A percentile compares a stretch with the other conserved stretches of the same genome.
Conservation (phyloP, 2,329 filamentous ascomycete genomes). For the Sarocladium kiliense region DNA sequence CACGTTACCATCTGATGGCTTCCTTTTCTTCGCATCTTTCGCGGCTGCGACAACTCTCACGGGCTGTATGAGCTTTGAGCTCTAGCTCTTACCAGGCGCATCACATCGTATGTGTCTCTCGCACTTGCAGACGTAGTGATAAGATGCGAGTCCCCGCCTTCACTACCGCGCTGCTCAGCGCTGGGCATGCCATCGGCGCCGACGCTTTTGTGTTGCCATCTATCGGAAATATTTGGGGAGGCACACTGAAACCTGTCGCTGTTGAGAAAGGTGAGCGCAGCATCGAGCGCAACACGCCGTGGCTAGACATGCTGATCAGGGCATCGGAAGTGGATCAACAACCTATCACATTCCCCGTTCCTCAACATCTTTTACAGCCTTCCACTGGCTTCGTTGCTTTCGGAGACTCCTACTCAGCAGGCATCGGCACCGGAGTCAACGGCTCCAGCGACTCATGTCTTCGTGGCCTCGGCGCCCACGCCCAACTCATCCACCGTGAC, state of each 20-base stretch:
- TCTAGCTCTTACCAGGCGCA: background rate
- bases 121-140: background rate
- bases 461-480: conserved; percentile 35
- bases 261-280: background rate
- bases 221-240: background rate
- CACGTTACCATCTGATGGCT: background rate
- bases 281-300: too few relatives aligned
- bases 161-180: background rate
- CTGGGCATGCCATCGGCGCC: too few relatives aligned
- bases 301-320: background rate
- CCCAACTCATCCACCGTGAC: conserved; percentile 33
- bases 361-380: background rate
- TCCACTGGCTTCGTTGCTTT: conserved; percentile 33
- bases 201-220: background rate
- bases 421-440: conserved; percentile 39
- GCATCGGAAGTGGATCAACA: background rate
- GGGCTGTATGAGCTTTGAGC: background rate
- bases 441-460: conserved; percentile 36
- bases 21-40: too few relatives aligned
- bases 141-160: background rate
- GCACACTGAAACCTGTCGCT: too few relatives aligned
- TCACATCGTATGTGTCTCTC: background rate
- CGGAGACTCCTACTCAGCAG: conserved; percentile 43
- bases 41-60: background rate
- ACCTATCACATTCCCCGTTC: background rate